Percentiles rank a stretch among this genome's conserved stretches.
Evolutionary conservation across 257 asterid species (phyloP).

Genomic region (Cruciata laevipes): DNA sequence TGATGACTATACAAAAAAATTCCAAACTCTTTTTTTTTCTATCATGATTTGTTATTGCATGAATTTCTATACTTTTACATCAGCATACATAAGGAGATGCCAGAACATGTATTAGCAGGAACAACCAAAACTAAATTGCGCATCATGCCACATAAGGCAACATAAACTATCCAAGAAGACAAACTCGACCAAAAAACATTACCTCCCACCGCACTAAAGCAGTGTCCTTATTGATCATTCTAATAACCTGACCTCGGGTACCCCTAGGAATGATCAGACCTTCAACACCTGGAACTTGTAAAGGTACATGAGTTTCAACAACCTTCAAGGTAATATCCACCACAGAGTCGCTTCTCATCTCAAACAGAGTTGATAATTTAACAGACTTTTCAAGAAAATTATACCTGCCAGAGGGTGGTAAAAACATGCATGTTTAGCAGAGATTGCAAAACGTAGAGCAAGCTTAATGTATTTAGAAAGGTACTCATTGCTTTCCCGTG

Average conservation of each 20-base stretch:
- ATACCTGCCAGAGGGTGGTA: slow-evolving; percentile 48
- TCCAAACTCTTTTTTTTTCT: too few species aligned
- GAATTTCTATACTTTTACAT: not conserved
- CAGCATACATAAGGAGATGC: not conserved
- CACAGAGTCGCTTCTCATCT: slow-evolving; percentile 37
- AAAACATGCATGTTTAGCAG: slow-evolving; percentile 8
- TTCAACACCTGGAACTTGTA: slow-evolving; percentile 63
- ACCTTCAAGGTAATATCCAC: slow-evolving; percentile 52
- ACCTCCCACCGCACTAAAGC: slow-evolving; percentile 99
- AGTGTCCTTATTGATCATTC: slow-evolving; percentile 50
- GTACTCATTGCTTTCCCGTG: not conserved
- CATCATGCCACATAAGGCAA: not conserved
- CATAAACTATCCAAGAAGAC: not conserved
- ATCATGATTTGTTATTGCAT: not conserved
- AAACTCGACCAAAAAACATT: slow-evolving; percentile 15
- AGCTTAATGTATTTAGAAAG: not conserved
- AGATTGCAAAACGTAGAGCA: not conserved
- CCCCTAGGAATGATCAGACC: slow-evolving; percentile 72
- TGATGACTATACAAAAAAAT: not conserved
- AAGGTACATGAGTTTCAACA: slow-evolving; percentile 43
- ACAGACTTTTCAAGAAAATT: slow-evolving; percentile 78
- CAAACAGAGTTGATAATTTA: slow-evolving; percentile 73
- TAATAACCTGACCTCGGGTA: slow-evolving; percentile 73
- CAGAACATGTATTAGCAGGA: not conserved
- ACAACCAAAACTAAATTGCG: not conserved